Conservation (phyloP, 176 grass and related monocot species). For the Aegilops speltoides region DNA sequence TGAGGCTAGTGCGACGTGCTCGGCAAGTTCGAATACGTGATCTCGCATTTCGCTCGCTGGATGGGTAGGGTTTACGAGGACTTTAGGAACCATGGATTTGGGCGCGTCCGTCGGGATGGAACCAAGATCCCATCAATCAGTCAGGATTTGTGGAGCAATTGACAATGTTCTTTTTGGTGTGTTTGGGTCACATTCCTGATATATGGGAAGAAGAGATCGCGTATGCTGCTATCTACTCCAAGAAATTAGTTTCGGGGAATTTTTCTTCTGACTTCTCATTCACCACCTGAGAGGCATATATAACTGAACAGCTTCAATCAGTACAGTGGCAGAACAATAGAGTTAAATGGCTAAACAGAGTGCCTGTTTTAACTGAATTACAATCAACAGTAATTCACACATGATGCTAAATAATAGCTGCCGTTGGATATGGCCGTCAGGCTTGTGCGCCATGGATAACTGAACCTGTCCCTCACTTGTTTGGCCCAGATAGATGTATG, state of each 20-base stretch:
- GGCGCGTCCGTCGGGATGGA: background rate
- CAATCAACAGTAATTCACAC: background rate
- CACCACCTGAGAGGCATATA: background rate
- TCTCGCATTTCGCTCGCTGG: background rate
- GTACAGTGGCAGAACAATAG: background rate
- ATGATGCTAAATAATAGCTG: background rate
- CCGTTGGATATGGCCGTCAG: background rate
- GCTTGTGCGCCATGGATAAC: background rate
- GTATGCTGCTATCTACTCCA: background rate
- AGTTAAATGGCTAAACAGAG: background rate
- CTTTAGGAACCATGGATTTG: background rate
- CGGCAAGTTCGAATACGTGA: background rate
- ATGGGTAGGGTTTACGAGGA: slow-evolving; percentile 4
- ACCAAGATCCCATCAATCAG: background rate
- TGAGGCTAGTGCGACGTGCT: background rate
- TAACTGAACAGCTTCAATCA: background rate
- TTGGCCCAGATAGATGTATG: no score
- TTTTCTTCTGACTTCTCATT: background rate
- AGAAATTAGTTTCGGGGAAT: background rate
- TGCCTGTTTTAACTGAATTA: background rate
- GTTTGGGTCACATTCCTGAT: background rate
- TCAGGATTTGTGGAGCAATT: background rate
- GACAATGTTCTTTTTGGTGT: background rate
- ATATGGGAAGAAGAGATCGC: background rate
- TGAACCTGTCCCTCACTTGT: background rate